Base-by-base conservation (phyloP, 2,329 filamentous ascomycete species). In the Claviceps humidiphila region DNA sequence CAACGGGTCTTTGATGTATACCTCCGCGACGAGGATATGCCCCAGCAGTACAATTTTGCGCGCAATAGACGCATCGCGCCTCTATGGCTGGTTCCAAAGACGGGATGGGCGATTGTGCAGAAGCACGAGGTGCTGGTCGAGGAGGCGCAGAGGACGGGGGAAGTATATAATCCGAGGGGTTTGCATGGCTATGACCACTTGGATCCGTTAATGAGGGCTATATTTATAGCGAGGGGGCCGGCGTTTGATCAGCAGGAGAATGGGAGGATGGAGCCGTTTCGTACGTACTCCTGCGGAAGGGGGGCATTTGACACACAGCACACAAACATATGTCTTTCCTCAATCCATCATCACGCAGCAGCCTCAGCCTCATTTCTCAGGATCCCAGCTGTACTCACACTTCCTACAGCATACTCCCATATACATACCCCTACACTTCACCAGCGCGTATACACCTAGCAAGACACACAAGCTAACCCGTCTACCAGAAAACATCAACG, bases 131-230 rank as follows among this genome's bases (percentile, higher is more conserved):
- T 95, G 58, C 76, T 94, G 57, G 77, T 94, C 5, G 58, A 65
- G 40, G 74, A 84, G 48, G 87, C 78, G 0, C 75, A 82, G 55
- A 73, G 76, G 51, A 80, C 81, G 13, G 81, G 80, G 0, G 65
- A 78, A 13, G 73, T 80, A 0, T 98, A 96, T 63, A 77, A 85
- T 58, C 93, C 93, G 0, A 78, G 78, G 30, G 93, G 93, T 2
- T 71, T 98, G 2, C 93, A 98, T 63, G 93, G 93, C 1, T 98
- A 97, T 64, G 93, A 98, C 64, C 85, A 95, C 61, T 84, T 95
- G 61, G 85, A 98, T 64, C 90, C 91, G 0, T 74, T 98, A 45
- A 98, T 98, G 93, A 76, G 93, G 41, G 91, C 93, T 0, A 94
- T 98, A 44, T 98, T 98, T 61, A 76, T 97, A 48, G 93, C 93